Evolutionary conservation across 768 basidiomycete species (phyloP), one percentile per base, ranked within the genome.

Genomic region (Baorangia bicolor): DNA sequence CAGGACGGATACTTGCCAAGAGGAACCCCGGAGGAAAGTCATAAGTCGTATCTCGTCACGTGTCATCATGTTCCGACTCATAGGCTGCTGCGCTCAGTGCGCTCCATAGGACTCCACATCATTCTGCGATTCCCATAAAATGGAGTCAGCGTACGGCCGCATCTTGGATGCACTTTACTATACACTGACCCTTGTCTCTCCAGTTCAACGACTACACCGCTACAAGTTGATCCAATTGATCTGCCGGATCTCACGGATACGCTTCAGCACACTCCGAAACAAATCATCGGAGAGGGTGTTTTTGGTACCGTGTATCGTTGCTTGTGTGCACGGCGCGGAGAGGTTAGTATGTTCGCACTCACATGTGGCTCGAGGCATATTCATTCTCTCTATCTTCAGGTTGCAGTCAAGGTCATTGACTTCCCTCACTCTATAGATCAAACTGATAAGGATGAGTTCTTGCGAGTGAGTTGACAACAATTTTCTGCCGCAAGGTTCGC

Each of bases 391-490:
- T 33, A 9, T 33, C 0, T 46, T 31, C 16, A 59, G 58, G 56
- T 59, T 4, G 56, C 58, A 3, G 28, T 58, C 1, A 58, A 59
- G 30, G 56, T 34, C 1, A 42, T 59, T 25, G 2, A 1, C 30
- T 21, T 51, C 5, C 39, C 16, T 27, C 9, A 1, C 6, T 12
- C 0, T 33, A 7, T 40, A 2, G 5, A 23, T 5, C 30, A 8
- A 25, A 1, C 2, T 5, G 28, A 37, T 3, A 28, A 28, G n/a
- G 28, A 31, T 2, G 23, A 21, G 1, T 20, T 57, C 25, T 0
- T n/a, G 8, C 48, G 55, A 21, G 58, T 57, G 12, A 51, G 58
- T 28, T 18, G 7, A 33, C 30, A 6, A 30, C 2, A 34, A 23
- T n/a, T 9, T 43, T 20, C 3, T 2, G 20, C 1, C 4, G 5